Evolutionary conservation across 768 basidiomycete genomes (phyloP).

Genomic region (Serpula lacrymans): DNA sequence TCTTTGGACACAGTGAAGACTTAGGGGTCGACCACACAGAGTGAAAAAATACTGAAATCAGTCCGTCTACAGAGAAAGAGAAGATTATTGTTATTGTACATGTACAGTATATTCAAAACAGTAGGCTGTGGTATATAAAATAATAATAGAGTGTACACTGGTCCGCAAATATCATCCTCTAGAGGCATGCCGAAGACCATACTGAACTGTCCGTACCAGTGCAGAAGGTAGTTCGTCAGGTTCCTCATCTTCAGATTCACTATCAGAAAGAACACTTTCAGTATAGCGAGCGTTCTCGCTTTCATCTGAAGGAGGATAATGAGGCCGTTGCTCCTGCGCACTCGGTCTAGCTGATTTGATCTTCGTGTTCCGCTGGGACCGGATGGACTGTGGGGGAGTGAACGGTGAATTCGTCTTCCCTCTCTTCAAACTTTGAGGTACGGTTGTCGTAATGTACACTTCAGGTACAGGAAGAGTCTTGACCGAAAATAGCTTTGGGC

Average conservation of each 20-base stretch:
- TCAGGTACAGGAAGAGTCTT: constrained; percentile 10
- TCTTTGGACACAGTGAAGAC: too few relatives aligned
- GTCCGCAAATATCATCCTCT: constrained; percentile 4
- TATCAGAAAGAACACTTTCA: constrained; percentile 23
- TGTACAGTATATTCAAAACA: constrained; percentile 7
- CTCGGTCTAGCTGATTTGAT: constrained; percentile 13
- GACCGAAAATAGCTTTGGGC: not conserved
- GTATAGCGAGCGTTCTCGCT: constrained; percentile 12
- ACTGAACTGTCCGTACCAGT: constrained; percentile 14
- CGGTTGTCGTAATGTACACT: constrained; percentile 1
- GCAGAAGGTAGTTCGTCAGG: constrained; percentile 23
- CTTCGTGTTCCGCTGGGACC: constrained; percentile 7
- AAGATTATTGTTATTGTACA: too few relatives aligned
- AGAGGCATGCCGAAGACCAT: constrained; percentile 5
- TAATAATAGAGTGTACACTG: constrained; percentile 25
- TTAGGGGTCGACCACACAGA: too few relatives aligned
- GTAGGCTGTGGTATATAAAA: constrained; percentile 26
- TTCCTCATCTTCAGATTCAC: constrained; percentile 17
- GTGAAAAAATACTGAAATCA: too few relatives aligned
- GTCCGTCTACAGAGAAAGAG: too few relatives aligned
- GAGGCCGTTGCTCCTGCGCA: constrained; percentile 11
- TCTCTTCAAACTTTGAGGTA: not conserved
- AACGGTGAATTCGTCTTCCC: not conserved
- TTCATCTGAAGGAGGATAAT: constrained; percentile 22
- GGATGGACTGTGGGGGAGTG: not conserved